Evolutionary conservation across 352 stramenopile species (phyloP).

Genomic region (Pythium rishiriense): DNA sequence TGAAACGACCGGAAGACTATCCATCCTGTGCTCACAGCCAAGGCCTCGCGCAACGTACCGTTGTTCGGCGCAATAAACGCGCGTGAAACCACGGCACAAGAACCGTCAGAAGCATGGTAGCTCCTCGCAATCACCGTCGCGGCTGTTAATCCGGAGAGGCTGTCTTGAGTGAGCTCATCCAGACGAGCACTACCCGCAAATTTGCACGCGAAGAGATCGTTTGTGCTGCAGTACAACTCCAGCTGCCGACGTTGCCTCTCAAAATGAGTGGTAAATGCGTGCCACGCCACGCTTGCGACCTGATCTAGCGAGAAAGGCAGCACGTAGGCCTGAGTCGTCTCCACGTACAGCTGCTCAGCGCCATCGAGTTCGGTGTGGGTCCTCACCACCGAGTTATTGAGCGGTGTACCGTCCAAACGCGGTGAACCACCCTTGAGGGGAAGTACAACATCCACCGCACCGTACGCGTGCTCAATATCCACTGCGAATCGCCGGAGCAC

Average conservation of each 20-base stretch:
- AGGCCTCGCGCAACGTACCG: constrained; percentile 1
- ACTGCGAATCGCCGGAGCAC: constrained; percentile 10
- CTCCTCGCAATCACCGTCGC: background rate
- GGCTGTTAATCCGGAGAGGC: background rate
- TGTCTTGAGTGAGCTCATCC: background rate
- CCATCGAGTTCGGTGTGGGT: constrained; percentile 5
- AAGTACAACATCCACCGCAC: background rate
- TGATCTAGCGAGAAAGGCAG: constrained; percentile 11
- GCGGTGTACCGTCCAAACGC: background rate
- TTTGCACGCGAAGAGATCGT: constrained; percentile 17
- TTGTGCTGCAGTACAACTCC: constrained; percentile 12
- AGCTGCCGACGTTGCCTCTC: constrained; percentile 8
- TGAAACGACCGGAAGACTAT: background rate
- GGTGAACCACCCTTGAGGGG: background rate
- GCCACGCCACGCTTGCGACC: constrained; percentile 5
- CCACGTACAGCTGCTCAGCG: constrained; percentile 22
- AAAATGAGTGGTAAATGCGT: constrained; percentile 14
- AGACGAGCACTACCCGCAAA: background rate
- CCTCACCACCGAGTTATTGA: constrained; percentile 12
- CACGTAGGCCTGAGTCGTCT: constrained; percentile 7
- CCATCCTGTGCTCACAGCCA: constrained; percentile 14
- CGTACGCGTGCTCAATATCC: constrained; percentile 13
- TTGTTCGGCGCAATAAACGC: background rate
- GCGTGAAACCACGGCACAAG: constrained; percentile 5
- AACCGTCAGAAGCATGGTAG: background rate